Conservation (phyloP, 805 yeast genomes). For the Kazachstania taianensis region DNA sequence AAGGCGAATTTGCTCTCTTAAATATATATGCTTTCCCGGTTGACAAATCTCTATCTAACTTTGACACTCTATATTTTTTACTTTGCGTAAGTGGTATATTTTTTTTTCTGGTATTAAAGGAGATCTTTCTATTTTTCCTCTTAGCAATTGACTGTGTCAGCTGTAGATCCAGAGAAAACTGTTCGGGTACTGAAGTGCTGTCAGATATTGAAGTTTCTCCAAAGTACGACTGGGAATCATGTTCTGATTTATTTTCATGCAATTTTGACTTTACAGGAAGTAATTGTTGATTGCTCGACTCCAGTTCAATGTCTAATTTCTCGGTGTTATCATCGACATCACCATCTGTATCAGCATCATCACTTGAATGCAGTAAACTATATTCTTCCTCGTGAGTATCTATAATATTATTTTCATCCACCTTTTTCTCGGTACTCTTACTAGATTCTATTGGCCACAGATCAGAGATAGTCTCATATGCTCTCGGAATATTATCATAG, state of each 20-base stretch:
- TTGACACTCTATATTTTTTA: too few species aligned
- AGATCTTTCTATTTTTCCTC: constrained; percentile 5
- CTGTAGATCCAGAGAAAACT: constrained; percentile 12
- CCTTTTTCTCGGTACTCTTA: constrained; percentile 5
- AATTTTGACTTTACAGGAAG: neutral
- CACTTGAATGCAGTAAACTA: neutral
- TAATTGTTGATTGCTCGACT: neutral
- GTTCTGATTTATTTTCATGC: neutral
- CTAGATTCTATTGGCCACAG: constrained; percentile 25
- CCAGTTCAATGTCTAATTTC: neutral
- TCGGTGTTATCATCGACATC: constrained; percentile 5
- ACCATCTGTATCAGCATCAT: constrained; percentile 6
- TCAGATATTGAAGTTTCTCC: neutral
- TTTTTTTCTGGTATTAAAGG: too few species aligned
- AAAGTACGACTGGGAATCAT: neutral
- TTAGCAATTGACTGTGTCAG: constrained; percentile 19
- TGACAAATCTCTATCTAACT: neutral
- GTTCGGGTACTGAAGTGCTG: neutral
- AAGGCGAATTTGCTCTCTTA: constrained; percentile 15
- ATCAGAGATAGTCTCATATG: constrained; percentile 26
- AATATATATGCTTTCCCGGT: constrained; percentile 5
- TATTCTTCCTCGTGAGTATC: neutral
- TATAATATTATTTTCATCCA: constrained; percentile 2
- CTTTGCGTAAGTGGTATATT: too few species aligned
- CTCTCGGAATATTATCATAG: constrained; percentile 22